Percentiles rank a stretch among this genome's conserved stretches.
These are phyloP conservation scores for Nemania diffusa DNA, from an alignment of 2,329 filamentous ascomycete genomes.

Conservation along the genomic window DNA sequence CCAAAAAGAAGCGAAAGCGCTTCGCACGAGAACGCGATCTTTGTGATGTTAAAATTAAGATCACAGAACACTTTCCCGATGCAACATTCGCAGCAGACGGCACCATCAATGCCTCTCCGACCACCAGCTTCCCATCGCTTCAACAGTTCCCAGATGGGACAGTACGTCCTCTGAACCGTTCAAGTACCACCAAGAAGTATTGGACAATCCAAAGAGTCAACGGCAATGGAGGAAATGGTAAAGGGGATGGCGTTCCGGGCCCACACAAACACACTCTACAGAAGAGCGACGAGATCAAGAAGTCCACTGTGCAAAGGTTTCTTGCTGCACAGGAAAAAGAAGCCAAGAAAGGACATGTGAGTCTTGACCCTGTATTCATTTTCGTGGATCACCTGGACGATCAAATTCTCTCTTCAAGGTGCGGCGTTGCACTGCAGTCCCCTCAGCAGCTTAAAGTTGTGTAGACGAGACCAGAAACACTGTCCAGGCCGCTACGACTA, in stretches of 20 bases:
- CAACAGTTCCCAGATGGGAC: slow-evolving; percentile 42
- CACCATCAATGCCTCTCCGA: slow-evolving; percentile 37
- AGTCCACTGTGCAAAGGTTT: slow-evolving; percentile 78
- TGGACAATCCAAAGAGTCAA: slow-evolving; percentile 84
- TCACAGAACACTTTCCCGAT: slow-evolving; percentile 79
- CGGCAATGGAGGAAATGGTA: slow-evolving; percentile 78
- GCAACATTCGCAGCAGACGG: slow-evolving; percentile 51
- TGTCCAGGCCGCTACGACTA: not conserved
- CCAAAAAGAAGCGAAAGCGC: slow-evolving; percentile 84
- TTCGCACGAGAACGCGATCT: slow-evolving; percentile 78
- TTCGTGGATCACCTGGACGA: not conserved
- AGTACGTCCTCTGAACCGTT: slow-evolving; percentile 53
- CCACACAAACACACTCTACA: slow-evolving; percentile 79
- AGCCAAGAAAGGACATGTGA: slow-evolving; percentile 68
- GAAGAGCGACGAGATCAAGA: slow-evolving; percentile 82
- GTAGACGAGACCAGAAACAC: not conserved
- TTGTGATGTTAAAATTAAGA: slow-evolving; percentile 90
- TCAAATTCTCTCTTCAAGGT: not conserved
- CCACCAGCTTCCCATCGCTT: slow-evolving; percentile 39
- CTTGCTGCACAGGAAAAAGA: slow-evolving; percentile 73
- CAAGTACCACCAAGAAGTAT: slow-evolving; percentile 61
- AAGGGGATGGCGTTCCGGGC: slow-evolving; percentile 74
- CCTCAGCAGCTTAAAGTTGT: not conserved
- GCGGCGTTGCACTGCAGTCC: not conserved
- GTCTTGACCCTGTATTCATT: slow-evolving; percentile 40